Conservation (phyloP, 257 asterid species). For the Pogostemon cablin region DNA sequence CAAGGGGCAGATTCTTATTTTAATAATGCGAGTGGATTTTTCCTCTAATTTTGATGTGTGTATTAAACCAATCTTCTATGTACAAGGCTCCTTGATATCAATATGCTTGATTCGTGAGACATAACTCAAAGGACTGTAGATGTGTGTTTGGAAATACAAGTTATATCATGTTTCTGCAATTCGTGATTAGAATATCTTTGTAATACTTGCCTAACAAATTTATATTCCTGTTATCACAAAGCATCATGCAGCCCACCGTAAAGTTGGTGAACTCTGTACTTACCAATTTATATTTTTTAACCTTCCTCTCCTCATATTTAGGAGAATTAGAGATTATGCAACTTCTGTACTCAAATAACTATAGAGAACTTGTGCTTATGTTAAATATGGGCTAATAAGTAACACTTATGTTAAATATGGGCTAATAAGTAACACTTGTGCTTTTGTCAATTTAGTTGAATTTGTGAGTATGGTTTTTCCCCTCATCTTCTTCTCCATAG, state of each 20-base stretch:
- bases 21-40: conserved; percentile 26
- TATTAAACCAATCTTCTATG: conserved; percentile 10
- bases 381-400: no score
- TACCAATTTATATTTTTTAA: not conserved
- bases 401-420: no score
- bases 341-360: not conserved
- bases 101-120: conserved; percentile 8
- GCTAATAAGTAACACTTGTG: no score
- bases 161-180: not conserved
- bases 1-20: conserved; percentile 40
- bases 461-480: not conserved
- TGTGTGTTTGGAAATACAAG: not conserved
- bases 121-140: not conserved
- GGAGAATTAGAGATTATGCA: not conserved
- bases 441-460: not conserved
- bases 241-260: not conserved
- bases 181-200: not conserved
- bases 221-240: not conserved
- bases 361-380: no score
- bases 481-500: not conserved
- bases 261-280: conserved; percentile 2
- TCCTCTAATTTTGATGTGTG: not conserved
- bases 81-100: conserved; percentile 2
- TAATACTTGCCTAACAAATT: not conserved
- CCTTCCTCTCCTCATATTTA: not conserved